phyloP scores from a whole-genome alignment of 306 rosid genomes.

The Fragaria iinumae region DNA sequence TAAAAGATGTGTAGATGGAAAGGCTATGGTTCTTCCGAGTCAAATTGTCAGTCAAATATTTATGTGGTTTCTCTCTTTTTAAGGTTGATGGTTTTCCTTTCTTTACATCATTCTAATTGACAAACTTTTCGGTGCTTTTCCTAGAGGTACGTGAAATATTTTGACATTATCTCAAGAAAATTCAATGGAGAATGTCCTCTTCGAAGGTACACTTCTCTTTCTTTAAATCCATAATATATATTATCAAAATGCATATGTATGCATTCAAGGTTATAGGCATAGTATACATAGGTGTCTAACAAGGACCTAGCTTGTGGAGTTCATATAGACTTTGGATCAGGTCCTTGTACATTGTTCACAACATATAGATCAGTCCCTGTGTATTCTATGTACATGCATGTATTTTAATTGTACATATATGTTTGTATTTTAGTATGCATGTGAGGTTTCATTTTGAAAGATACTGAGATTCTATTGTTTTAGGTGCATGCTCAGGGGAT shows the following conservation, averaged over 20 bases:
- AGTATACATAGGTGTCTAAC: background rate
- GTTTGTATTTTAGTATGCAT: background rate
- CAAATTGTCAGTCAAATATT: conserved; percentile 71
- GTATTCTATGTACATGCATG: background rate
- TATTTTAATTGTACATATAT: background rate
- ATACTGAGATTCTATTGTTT: conserved; percentile 10
- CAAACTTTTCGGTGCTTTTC: conserved; percentile 27
- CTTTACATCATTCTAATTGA: conserved; percentile 30
- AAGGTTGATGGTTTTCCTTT: conserved; percentile 21
- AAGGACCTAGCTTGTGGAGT: background rate
- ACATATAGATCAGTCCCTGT: background rate
- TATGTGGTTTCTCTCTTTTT: conserved; percentile 7
- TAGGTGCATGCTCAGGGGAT: conserved; percentile 96
- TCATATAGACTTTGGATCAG: background rate
- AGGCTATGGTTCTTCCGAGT: conserved; percentile 84
- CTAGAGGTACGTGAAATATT: conserved; percentile 87
- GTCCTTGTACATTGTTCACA: background rate
- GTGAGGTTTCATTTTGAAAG: background rate
- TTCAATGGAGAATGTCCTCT: conserved; percentile 72
- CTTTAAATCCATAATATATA: background rate
- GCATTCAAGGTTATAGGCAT: background rate
- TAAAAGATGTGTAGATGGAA: conserved; percentile 94
- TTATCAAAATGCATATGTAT: background rate
- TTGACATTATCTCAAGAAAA: conserved; percentile 55
- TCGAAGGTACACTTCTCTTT: conserved; percentile 55